Conservation (phyloP, 345 rosid species). For the Boechera divaricarpa region DNA sequence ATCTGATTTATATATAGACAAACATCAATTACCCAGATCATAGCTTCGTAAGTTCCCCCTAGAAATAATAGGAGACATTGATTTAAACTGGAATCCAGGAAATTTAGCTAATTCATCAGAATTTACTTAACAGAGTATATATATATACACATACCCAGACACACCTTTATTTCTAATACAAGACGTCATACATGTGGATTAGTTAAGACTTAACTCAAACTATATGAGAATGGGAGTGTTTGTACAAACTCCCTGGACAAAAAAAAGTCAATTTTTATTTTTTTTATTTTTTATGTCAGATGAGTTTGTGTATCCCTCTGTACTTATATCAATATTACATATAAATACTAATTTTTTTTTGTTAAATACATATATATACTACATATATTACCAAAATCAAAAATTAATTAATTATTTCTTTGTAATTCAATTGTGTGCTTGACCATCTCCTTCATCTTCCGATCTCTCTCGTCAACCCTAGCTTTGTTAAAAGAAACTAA, state of each 20-base stretch:
- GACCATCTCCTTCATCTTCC: conserved; percentile 8
- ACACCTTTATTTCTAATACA: conserved; percentile 2
- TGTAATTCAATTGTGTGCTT: conserved; percentile 26
- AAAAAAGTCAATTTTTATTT: neutral
- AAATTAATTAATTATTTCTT: neutral
- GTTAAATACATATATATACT: neutral
- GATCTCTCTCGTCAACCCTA: conserved; percentile 22
- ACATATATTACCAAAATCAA: neutral
- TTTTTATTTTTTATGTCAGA: conserved; percentile 10
- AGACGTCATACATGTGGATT: conserved; percentile 12
- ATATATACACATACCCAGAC: neutral
- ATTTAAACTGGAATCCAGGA: neutral
- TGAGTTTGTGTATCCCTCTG: conserved; percentile 25
- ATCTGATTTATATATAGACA: conserved; percentile 5
- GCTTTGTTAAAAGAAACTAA: conserved; percentile 7
- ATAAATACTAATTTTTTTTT: neutral
- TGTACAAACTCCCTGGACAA: conserved; percentile 15
- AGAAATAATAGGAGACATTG: conserved; percentile 10
- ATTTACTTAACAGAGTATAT: conserved; percentile 11
- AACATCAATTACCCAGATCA: neutral
- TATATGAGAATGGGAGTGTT: conserved; percentile 8
- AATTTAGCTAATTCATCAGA: neutral
- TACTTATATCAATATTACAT: conserved; percentile 8
- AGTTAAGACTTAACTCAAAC: conserved; percentile 16
- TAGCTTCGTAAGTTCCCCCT: conserved; percentile 9